phyloP scores from a whole-genome alignment of 768 basidiomycete species.

The Pholiota microspora region DNA sequence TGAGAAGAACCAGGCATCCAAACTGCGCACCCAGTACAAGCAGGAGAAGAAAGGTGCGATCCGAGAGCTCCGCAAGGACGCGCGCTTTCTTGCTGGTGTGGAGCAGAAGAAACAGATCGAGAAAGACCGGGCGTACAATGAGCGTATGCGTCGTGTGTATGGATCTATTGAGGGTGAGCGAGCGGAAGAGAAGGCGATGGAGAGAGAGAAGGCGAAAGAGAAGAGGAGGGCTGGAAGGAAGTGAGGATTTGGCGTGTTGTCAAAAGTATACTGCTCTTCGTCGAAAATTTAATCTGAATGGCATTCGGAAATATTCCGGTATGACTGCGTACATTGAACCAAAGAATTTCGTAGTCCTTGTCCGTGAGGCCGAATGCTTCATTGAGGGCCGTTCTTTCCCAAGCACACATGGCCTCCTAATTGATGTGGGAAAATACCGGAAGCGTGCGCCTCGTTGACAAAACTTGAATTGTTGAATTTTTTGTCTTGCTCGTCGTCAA shows the following conservation, averaged over 20 bases:
- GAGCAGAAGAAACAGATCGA: constrained; percentile 81
- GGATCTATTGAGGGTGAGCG: constrained; percentile 81
- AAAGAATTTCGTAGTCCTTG: no score
- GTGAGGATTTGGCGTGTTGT: constrained; percentile 27
- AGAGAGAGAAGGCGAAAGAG: constrained; percentile 75
- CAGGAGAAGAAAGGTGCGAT: constrained; percentile 97
- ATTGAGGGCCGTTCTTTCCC: no score
- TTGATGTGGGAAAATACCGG: background rate
- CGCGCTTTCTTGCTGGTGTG: constrained; percentile 87
- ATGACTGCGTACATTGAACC: background rate
- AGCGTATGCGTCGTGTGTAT: constrained; percentile 81
- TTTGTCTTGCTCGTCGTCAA: background rate
- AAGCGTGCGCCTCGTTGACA: background rate
- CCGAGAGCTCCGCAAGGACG: constrained; percentile 93
- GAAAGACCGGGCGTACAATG: constrained; percentile 80
- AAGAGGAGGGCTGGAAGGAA: constrained; percentile 78
- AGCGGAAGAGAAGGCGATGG: constrained; percentile 92
- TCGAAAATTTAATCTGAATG: background rate
- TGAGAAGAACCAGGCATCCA: constrained; percentile 83
- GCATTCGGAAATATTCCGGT: background rate
- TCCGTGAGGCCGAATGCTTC: no score
- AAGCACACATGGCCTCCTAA: no score
- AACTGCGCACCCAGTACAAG: constrained; percentile 86
- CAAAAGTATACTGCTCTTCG: background rate
- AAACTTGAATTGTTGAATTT: background rate